Evolutionary conservation across 306 rosid species (phyloP).

Genomic region (Corylus heterophylla): DNA sequence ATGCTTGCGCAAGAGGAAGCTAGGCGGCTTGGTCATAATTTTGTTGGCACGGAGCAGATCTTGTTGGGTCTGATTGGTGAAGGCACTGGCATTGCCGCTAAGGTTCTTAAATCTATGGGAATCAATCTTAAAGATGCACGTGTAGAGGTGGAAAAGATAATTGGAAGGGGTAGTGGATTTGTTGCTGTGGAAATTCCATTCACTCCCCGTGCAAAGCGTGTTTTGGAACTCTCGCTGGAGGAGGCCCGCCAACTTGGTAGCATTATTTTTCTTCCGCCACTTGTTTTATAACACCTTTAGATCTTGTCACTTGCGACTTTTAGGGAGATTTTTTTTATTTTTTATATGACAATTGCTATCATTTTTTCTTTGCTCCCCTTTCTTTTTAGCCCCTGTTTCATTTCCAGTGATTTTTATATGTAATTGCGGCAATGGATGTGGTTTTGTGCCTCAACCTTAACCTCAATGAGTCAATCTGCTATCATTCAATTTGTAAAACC

Average conservation of each 20-base stretch:
- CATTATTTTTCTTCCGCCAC: not conserved
- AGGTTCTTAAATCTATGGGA: constrained; percentile 97
- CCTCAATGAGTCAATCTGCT: not conserved
- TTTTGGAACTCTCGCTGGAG: constrained; percentile 92
- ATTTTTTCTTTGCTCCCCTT: not conserved
- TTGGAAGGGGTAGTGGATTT: constrained; percentile 99
- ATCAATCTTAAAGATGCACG: constrained; percentile 97
- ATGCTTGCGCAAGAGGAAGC: constrained; percentile 99
- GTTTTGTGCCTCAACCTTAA: not conserved
- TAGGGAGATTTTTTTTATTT: no score
- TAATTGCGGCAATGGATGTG: not conserved
- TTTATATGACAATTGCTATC: not conserved
- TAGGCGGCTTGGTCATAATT: constrained; percentile 96
- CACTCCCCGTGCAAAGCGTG: constrained; percentile 99
- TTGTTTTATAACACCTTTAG: not conserved
- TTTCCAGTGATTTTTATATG: not conserved
- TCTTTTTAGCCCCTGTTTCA: not conserved
- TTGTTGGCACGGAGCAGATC: constrained; percentile 98
- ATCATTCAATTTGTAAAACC: not conserved
- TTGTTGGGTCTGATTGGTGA: constrained; percentile 98
- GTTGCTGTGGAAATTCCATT: constrained; percentile 98
- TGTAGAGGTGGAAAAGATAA: constrained; percentile 97
- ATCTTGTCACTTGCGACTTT: not conserved
- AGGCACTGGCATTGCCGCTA: constrained; percentile 98
- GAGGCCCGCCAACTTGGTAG: constrained; percentile 99